phyloP scores from a whole-genome alignment of 495 filamentous ascomycete species.

The Terfezia claveryi region DNA sequence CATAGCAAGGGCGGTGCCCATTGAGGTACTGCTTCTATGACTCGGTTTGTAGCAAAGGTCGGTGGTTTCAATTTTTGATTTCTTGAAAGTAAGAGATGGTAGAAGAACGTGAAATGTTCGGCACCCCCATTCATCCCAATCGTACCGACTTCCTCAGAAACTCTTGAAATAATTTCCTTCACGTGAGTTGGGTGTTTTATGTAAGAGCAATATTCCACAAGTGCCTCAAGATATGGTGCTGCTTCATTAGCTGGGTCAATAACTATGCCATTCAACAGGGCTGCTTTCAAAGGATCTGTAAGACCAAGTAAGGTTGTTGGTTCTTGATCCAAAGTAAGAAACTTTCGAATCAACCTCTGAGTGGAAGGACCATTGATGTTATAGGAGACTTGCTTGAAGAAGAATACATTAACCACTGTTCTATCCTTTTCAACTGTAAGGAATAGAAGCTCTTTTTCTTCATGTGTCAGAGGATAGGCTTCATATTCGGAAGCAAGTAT shows the following conservation, averaged over 20 bases:
- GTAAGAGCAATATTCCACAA: constrained; percentile 28
- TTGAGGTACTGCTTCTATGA: constrained; percentile 32
- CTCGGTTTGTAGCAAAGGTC: constrained; percentile 23
- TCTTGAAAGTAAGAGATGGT: constrained; percentile 21
- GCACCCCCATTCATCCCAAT: constrained; percentile 33
- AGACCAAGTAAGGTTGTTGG: constrained; percentile 20
- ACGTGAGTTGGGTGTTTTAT: constrained; percentile 23
- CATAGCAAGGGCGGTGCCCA: constrained; percentile 50
- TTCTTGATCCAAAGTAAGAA: constrained; percentile 11
- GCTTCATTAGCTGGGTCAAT: constrained; percentile 34
- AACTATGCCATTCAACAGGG: constrained; percentile 31
- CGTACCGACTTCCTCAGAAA: constrained; percentile 33
- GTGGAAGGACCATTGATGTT: constrained; percentile 18
- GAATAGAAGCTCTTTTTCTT: constrained; percentile 22
- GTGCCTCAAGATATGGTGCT: constrained; percentile 30
- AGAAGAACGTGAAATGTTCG: constrained; percentile 40
- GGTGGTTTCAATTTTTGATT: constrained; percentile 23
- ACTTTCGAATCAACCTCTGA: constrained; percentile 16
- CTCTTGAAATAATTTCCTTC: constrained; percentile 26
- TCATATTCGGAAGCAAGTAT: neutral
- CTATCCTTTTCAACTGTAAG: constrained; percentile 19
- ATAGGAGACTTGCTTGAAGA: constrained; percentile 27
- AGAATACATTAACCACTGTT: constrained; percentile 18
- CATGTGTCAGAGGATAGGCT: constrained; percentile 19
- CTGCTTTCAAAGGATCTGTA: constrained; percentile 28